Percentiles rank a stretch among this genome's conserved stretches.
Conservation (phyloP, 2,329 filamentous ascomycete species). For the Chaetomiaceae sp. region DNA sequence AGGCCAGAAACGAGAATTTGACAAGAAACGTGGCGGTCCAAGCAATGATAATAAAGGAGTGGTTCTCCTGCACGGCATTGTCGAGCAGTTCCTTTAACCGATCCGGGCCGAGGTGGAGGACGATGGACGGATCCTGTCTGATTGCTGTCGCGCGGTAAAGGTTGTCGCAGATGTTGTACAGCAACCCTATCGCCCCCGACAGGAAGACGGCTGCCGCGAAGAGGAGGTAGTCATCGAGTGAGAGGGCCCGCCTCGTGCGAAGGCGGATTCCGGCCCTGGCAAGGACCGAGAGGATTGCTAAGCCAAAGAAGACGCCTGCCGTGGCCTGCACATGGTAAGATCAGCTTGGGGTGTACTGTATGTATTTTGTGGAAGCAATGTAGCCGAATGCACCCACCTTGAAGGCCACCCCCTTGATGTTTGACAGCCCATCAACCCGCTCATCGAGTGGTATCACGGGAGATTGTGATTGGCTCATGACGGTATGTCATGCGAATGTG, state of each 20-base stretch:
- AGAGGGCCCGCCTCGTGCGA: neutral
- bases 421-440: neutral
- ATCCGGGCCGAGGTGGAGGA: neutral
- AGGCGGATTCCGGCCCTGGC: neutral
- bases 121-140: neutral
- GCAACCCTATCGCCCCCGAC: neutral
- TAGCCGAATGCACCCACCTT: neutral
- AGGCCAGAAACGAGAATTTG: neutral
- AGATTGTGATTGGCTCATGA: neutral
- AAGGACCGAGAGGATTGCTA: neutral
- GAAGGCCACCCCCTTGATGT: neutral
- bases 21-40: neutral
- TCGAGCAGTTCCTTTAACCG: neutral
- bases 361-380: no score
- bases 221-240: neutral
- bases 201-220: neutral
- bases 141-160: neutral
- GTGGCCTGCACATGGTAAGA: neutral
- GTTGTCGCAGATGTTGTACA: conserved; percentile 1
- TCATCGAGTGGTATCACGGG: neutral
- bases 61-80: neutral
- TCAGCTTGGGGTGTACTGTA: no score
- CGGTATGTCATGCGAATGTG: neutral
- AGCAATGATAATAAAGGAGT: neutral
- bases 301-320: neutral